These are phyloP conservation scores for Aureobasidium lini DNA, from an alignment of 2,329 filamentous ascomycete genomes.

Conservation along the genomic window DNA sequence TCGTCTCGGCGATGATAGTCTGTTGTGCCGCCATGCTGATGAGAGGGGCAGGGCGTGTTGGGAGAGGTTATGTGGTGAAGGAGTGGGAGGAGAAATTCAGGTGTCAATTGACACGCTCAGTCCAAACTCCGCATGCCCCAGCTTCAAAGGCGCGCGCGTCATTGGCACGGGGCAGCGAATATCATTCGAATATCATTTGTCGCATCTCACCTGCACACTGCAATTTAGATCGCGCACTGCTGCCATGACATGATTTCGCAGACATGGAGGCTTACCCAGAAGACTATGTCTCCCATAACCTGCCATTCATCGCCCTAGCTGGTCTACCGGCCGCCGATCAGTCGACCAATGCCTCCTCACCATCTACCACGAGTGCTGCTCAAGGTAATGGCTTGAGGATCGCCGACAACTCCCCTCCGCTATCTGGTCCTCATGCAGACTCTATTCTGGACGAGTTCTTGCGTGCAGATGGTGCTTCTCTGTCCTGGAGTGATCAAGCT, in stretches of 20 bases:
- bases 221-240: background rate
- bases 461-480: conserved; percentile 54
- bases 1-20: conserved; percentile 53
- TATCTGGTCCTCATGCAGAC: conserved; percentile 59
- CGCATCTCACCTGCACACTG: background rate
- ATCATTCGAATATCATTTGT: background rate
- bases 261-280: conserved; percentile 71
- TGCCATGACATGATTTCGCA: background rate
- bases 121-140: background rate
- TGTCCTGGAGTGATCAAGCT: conserved; percentile 60
- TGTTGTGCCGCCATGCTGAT: conserved; percentile 51
- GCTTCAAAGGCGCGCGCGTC: background rate
- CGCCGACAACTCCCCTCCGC: conserved; percentile 60
- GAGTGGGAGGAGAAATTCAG: background rate
- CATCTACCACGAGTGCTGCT: background rate
- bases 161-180: background rate
- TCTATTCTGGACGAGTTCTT: conserved; percentile 60
- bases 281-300: conserved; percentile 77
- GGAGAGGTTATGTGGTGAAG: background rate
- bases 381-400: conserved; percentile 51
- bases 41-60: background rate
- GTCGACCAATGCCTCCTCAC: background rate
- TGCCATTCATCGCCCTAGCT: conserved; percentile 75
- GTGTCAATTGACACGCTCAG: background rate
- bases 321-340: conserved; percentile 46